Evolutionary conservation across 2,329 filamentous ascomycete genomes (phyloP).

Genomic region (Periconia sp.): DNA sequence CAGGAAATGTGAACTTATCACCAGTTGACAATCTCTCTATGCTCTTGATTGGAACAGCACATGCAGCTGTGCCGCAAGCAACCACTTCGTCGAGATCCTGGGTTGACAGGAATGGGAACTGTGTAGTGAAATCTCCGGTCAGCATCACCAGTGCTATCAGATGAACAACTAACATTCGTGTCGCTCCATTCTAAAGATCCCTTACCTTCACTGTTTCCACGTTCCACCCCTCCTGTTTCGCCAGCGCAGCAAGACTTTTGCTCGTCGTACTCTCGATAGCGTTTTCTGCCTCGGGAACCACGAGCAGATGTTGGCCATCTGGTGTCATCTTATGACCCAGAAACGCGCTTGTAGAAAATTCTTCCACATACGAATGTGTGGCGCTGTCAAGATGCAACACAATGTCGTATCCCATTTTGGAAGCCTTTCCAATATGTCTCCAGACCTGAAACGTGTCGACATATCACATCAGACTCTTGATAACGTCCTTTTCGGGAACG

Average conservation of each 20-base stretch:
- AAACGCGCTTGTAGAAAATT: conserved; percentile 93
- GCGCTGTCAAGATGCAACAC: conserved; percentile 89
- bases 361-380: conserved; percentile 81
- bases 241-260: conserved; percentile 76
- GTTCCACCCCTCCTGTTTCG: conserved; percentile 75
- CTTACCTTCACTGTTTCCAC: conserved; percentile 73
- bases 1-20: conserved; percentile 55
- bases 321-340: conserved; percentile 50
- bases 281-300: conserved; percentile 83
- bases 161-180: no score
- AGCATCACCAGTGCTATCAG: neutral
- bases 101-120: conserved; percentile 69
- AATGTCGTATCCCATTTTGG: conserved; percentile 84
- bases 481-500: no score
- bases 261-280: conserved; percentile 88
- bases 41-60: conserved; percentile 86
- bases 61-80: conserved; percentile 88
- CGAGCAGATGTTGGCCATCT: conserved; percentile 67
- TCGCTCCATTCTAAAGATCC: conserved; percentile 13
- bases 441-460: no score
- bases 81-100: conserved; percentile 74
- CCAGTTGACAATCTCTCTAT: conserved; percentile 70
- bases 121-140: neutral
- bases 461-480: no score
- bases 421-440: conserved; percentile 55